phyloP scores from a whole-genome alignment of 2,329 filamentous ascomycete species.

The Plectosphaerella plurivora region DNA sequence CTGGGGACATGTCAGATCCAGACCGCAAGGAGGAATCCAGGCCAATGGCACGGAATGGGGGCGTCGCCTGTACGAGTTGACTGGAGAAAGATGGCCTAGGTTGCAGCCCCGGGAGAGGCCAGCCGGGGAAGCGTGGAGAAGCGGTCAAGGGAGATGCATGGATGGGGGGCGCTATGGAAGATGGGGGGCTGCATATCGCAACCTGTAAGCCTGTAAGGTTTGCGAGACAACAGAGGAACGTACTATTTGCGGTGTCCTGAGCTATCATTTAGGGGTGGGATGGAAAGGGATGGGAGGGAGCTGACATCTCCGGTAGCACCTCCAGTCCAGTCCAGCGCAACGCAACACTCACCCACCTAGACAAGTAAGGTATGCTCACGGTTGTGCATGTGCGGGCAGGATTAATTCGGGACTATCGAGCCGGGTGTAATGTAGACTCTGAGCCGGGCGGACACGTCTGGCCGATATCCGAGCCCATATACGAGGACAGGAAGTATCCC shows the following conservation, averaged over 20 bases:
- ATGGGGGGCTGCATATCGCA: not conserved
- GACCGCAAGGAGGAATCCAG: conserved; percentile 7
- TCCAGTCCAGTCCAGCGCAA: no score
- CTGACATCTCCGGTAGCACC: not conserved
- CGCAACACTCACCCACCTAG: no score
- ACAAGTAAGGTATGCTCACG: no score
- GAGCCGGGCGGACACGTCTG: not conserved
- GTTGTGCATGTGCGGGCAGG: not conserved
- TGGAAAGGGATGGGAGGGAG: not conserved
- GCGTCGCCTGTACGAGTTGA: conserved; percentile 9
- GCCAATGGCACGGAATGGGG: conserved; percentile 10
- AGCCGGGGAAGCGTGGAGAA: not conserved
- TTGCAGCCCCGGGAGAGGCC: conserved; percentile 6
- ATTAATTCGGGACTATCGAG: not conserved
- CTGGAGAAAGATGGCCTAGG: conserved; percentile 9
- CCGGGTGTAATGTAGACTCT: not conserved
- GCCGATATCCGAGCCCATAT: not conserved
- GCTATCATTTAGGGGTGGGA: not conserved
- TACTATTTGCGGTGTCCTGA: not conserved
- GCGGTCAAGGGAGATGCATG: not conserved
- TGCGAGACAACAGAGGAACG: not conserved
- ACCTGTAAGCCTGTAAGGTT: not conserved
- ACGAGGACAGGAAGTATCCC: no score
- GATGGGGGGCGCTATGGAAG: not conserved
- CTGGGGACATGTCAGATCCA: not conserved